These are phyloP conservation scores for Naematelia aurantialba DNA, from an alignment of 768 basidiomycete species.

Conservation along the genomic window DNA sequence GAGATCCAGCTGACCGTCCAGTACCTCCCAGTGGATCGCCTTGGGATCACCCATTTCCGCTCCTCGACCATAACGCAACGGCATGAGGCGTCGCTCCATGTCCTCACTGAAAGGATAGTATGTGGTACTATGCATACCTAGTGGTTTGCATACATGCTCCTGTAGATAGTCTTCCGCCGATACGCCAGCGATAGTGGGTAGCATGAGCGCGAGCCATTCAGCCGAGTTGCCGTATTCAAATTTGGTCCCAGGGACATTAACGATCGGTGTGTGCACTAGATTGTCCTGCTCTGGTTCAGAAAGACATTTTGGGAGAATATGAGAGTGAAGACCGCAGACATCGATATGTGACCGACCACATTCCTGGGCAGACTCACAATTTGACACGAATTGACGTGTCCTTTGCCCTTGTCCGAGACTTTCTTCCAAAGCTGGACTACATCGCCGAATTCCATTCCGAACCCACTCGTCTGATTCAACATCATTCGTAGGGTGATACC, in stretches of 20 bases:
- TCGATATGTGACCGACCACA: neutral
- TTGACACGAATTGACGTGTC: constrained; percentile 44
- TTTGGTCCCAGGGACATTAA: constrained; percentile 23
- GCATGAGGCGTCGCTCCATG: constrained; percentile 23
- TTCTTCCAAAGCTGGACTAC: constrained; percentile 32
- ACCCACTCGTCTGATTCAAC: constrained; percentile 41
- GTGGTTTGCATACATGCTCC: constrained; percentile 21
- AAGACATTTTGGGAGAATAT: neutral
- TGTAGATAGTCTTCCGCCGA: constrained; percentile 34
- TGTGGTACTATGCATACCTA: constrained; percentile 32
- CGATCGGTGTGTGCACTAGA: constrained; percentile 37
- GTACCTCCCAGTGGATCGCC: constrained; percentile 16
- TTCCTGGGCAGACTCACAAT: constrained; percentile 12
- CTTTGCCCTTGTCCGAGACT: constrained; percentile 19
- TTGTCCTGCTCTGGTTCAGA: constrained; percentile 23
- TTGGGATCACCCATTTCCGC: neutral
- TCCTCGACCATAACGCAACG: constrained; percentile 17
- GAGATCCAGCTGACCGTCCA: constrained; percentile 20
- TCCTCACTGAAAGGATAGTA: constrained; percentile 33
- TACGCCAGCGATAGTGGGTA: constrained; percentile 17
- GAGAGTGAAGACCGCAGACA: neutral
- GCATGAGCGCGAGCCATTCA: constrained; percentile 35
- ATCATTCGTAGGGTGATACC: constrained; percentile 28
- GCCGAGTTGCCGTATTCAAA: constrained; percentile 43
- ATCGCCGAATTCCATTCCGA: constrained; percentile 35